phyloP scores from a whole-genome alignment of 352 stramenopile genomes.

The Globisporangium cederbergense region DNA sequence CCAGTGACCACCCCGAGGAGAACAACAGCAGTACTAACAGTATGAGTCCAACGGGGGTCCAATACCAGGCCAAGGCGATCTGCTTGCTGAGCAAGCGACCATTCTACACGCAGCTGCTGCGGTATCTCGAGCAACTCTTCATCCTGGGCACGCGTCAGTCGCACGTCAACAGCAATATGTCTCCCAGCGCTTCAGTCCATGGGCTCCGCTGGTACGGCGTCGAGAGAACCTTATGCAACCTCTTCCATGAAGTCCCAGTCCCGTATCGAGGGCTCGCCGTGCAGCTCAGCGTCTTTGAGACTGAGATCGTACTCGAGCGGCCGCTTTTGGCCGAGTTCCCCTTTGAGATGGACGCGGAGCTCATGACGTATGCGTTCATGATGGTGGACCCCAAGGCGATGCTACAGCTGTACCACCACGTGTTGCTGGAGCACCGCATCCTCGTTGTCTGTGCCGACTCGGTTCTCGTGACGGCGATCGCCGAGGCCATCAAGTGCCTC shows the following conservation, averaged over 20 bases:
- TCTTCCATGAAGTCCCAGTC: constrained; percentile 49
- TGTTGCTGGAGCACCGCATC: constrained; percentile 47
- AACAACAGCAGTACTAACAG: constrained; percentile 2
- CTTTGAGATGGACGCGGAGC: constrained; percentile 46
- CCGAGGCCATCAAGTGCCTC: constrained; percentile 40
- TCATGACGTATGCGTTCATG: constrained; percentile 50
- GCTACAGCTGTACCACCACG: constrained; percentile 37
- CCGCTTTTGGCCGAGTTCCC: constrained; percentile 34
- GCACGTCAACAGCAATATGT: not conserved
- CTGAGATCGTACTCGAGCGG: constrained; percentile 34
- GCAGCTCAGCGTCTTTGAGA: constrained; percentile 29
- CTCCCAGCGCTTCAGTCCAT: not conserved
- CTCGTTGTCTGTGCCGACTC: constrained; percentile 40
- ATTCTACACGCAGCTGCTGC: constrained; percentile 44
- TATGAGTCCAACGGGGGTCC: not conserved
- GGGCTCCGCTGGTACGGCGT: constrained; percentile 18
- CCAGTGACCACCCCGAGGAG: not conserved
- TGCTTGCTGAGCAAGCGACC: constrained; percentile 40
- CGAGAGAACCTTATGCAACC: constrained; percentile 41
- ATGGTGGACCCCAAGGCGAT: constrained; percentile 34
- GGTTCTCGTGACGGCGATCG: constrained; percentile 41
- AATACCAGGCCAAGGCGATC: constrained; percentile 35
- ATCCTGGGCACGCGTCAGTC: constrained; percentile 39
- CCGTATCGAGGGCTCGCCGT: constrained; percentile 34
- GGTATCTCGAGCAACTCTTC: constrained; percentile 50